A percentile compares a stretch with the other conserved stretches of the same genome.
Conservation (phyloP, 2,329 filamentous ascomycete genomes). For the Microdochium nivale region DNA sequence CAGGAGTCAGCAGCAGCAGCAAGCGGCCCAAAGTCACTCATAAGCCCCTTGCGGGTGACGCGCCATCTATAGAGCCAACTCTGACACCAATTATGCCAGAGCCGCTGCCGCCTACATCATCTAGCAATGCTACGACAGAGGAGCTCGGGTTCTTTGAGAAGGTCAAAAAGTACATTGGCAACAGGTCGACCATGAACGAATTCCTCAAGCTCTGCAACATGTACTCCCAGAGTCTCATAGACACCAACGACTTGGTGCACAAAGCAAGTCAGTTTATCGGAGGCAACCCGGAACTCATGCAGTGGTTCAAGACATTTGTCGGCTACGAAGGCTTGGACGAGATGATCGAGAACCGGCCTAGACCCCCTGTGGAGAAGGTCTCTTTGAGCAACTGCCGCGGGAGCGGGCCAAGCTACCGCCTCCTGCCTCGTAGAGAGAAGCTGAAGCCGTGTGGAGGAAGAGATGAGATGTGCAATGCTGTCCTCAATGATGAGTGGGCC, state of each 20-base stretch:
- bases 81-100: slow-evolving; percentile 82
- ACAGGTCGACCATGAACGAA: slow-evolving; percentile 87
- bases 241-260: slow-evolving; percentile 72
- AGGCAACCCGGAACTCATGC: slow-evolving; percentile 79
- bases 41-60: slow-evolving; percentile 50
- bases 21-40: slow-evolving; percentile 72
- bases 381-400: slow-evolving; percentile 91
- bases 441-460: slow-evolving; percentile 88
- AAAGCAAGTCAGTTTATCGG: slow-evolving; percentile 82
- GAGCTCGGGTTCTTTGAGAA: slow-evolving; percentile 93
- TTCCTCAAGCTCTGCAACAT: slow-evolving; percentile 96
- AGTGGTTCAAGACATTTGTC: slow-evolving; percentile 79
- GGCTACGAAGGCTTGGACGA: slow-evolving; percentile 70
- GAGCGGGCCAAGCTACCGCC: slow-evolving; percentile 89
- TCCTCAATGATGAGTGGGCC: slow-evolving; percentile 96
- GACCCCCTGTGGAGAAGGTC: slow-evolving; percentile 70
- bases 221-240: slow-evolving; percentile 87
- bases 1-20: slow-evolving; percentile 28
- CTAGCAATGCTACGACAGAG: slow-evolving; percentile 67
- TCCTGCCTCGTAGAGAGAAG: slow-evolving; percentile 83
- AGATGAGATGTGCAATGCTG: slow-evolving; percentile 86
- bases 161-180: slow-evolving; percentile 91
- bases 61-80: slow-evolving; percentile 68
- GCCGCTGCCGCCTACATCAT: slow-evolving; percentile 69
- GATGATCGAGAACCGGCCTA: slow-evolving; percentile 68